phyloP scores from a whole-genome alignment of 352 stramenopile species.

The Globisporangium camurandrum region DNA sequence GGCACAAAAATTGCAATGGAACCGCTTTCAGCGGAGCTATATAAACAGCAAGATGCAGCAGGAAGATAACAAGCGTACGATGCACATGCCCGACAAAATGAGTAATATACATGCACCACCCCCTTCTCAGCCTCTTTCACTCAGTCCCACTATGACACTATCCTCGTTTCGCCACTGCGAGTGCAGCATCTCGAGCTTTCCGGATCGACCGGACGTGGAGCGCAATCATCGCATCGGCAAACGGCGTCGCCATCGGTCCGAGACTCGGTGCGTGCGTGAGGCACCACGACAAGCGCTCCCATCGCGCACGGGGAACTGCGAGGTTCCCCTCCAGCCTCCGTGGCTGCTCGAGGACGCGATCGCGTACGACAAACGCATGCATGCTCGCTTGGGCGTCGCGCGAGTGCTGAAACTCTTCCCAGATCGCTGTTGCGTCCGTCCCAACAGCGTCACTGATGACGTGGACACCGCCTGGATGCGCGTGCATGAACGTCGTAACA shows the following conservation, averaged over 20 bases:
- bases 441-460: slow-evolving; percentile 67
- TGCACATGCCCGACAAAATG: too few relatives aligned
- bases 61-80: too few relatives aligned
- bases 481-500: slow-evolving; percentile 55
- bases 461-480: slow-evolving; percentile 58
- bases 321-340: slow-evolving; percentile 27
- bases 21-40: too few relatives aligned
- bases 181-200: slow-evolving; percentile 3
- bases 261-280: slow-evolving; percentile 46
- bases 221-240: slow-evolving; percentile 30
- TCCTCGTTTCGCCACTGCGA: neutral
- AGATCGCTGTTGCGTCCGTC: slow-evolving; percentile 57
- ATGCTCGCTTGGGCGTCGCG: slow-evolving; percentile 52
- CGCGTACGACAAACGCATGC: slow-evolving; percentile 47
- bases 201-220: slow-evolving; percentile 21
- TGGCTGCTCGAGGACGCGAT: slow-evolving; percentile 26
- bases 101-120: too few relatives aligned
- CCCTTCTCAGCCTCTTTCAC: too few relatives aligned
- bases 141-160: too few relatives aligned
- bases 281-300: slow-evolving; percentile 51
- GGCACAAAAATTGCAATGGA: too few relatives aligned
- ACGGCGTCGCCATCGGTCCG: slow-evolving; percentile 30
- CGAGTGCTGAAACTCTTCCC: slow-evolving; percentile 69
- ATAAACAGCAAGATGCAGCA: too few relatives aligned
- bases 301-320: slow-evolving; percentile 22